These are phyloP conservation scores for Suillus subluteus DNA, from an alignment of 768 basidiomycete genomes.

Conservation along the genomic window DNA sequence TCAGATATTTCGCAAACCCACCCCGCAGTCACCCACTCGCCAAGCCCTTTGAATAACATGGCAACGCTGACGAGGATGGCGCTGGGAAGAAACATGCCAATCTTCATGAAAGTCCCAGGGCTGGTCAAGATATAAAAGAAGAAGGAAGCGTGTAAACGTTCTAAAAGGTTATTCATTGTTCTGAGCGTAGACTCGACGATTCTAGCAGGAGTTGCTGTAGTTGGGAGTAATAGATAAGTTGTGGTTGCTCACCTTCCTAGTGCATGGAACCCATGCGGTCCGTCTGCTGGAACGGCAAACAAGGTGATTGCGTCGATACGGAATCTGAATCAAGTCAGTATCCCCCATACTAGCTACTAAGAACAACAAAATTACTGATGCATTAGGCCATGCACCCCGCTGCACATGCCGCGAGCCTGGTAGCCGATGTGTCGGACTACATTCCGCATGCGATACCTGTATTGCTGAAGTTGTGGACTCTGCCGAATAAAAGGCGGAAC, in stretches of 20 bases:
- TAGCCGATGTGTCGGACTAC: slow-evolving; percentile 71
- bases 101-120: slow-evolving; percentile 76
- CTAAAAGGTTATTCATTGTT: slow-evolving; percentile 91
- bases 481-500: slow-evolving; percentile 48
- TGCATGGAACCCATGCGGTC: slow-evolving; percentile 95
- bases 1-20: slow-evolving; percentile 43
- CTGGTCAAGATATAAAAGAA: slow-evolving; percentile 83
- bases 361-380: slow-evolving; percentile 61
- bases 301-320: slow-evolving; percentile 94
- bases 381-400: slow-evolving; percentile 88
- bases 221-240: neutral
- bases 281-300: slow-evolving; percentile 82
- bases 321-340: slow-evolving; percentile 53
- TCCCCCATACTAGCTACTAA: neutral
- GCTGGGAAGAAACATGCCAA: slow-evolving; percentile 89
- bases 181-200: slow-evolving; percentile 86
- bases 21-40: slow-evolving; percentile 68
- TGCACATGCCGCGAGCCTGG: slow-evolving; percentile 78
- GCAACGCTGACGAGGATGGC: slow-evolving; percentile 82
- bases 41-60: slow-evolving; percentile 84
- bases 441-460: slow-evolving; percentile 64
- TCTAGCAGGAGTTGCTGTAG: slow-evolving; percentile 40
- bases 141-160: slow-evolving; percentile 95
- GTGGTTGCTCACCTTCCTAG: slow-evolving; percentile 71
- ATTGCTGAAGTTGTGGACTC: slow-evolving; percentile 49